Conservation (phyloP, 345 rosid species). For the Theobroma cacao region DNA sequence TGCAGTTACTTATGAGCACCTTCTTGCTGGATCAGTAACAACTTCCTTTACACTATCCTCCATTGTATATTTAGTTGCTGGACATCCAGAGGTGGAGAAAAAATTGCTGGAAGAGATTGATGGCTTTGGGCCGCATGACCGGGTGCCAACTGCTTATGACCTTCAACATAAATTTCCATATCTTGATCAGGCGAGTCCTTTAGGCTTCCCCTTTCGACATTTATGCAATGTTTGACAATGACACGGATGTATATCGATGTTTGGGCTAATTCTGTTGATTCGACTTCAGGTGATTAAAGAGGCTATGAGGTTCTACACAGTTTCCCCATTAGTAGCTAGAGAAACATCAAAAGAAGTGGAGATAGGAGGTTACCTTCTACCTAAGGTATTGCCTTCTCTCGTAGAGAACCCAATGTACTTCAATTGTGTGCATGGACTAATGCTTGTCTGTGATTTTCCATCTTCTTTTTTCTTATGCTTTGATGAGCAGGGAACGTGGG, state of each 20-base stretch:
- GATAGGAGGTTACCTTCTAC: constrained; percentile 81
- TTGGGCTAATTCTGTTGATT: not conserved
- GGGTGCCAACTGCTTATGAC: constrained; percentile 56
- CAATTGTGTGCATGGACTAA: not conserved
- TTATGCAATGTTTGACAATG: not conserved
- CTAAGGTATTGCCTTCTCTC: constrained; percentile 50
- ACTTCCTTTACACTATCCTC: constrained; percentile 82
- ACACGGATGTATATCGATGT: not conserved
- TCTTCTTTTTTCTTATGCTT: not conserved
- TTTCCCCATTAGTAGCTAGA: constrained; percentile 83
- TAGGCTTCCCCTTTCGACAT: not conserved
- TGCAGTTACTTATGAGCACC: constrained; percentile 88
- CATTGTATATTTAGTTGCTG: constrained; percentile 61
- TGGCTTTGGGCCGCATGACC: constrained; percentile 52
- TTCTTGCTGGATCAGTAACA: constrained; percentile 91
- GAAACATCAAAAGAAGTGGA: constrained; percentile 76
- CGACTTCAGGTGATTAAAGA: constrained; percentile 73
- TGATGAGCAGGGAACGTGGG: constrained; percentile 77
- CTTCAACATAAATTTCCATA: constrained; percentile 74
- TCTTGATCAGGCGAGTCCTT: constrained; percentile 63
- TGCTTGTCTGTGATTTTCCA: not conserved
- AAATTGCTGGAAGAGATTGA: constrained; percentile 72
- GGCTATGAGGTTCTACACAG: constrained; percentile 77
- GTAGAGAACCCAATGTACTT: not conserved
- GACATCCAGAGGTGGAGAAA: constrained; percentile 71